phyloP scores from a whole-genome alignment of 2,329 filamentous ascomycete genomes.

The Clonostachys rhizophaga region DNA sequence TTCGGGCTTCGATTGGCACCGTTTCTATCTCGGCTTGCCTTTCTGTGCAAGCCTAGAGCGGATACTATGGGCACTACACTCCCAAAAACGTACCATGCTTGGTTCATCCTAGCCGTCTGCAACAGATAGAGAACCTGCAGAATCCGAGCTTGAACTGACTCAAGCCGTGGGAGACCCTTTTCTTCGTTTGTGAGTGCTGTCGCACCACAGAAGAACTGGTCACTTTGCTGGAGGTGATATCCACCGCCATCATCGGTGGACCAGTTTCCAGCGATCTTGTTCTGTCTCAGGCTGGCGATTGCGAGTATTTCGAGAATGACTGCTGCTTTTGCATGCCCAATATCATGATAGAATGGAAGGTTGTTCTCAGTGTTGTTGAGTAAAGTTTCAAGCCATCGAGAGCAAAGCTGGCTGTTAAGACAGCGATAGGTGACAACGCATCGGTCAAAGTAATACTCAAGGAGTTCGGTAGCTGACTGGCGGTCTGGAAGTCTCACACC shows the following conservation, averaged over 20 bases:
- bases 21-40: conserved; percentile 3
- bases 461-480: conserved; percentile 8
- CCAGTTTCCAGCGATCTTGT: conserved; percentile 18
- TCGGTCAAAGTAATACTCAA: conserved; percentile 50
- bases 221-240: conserved; percentile 11
- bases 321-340: conserved; percentile 39
- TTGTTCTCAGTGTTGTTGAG: conserved; percentile 24
- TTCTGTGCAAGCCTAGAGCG: conserved; percentile 11
- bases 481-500: conserved; percentile 9
- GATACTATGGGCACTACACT: conserved; percentile 10
- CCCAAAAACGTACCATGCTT: conserved; percentile 15
- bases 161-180: conserved; percentile 14
- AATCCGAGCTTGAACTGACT: conserved; percentile 11
- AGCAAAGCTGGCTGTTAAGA: conserved; percentile 45
- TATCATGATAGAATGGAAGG: conserved; percentile 24
- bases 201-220: conserved; percentile 14
- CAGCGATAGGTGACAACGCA: conserved; percentile 56
- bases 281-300: conserved; percentile 38
- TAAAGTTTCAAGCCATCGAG: conserved; percentile 37
- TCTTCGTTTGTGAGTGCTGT: conserved; percentile 11
- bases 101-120: conserved; percentile 12
- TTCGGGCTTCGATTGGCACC: conserved; percentile 1
- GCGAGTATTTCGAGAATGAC: conserved; percentile 42
- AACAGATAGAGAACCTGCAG: conserved; percentile 13
- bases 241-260: not conserved